A percentile compares a stretch with the other conserved stretches of the same genome.
phyloP scores from a whole-genome alignment of 768 basidiomycete species.

The Rhodotorula babjevae region DNA sequence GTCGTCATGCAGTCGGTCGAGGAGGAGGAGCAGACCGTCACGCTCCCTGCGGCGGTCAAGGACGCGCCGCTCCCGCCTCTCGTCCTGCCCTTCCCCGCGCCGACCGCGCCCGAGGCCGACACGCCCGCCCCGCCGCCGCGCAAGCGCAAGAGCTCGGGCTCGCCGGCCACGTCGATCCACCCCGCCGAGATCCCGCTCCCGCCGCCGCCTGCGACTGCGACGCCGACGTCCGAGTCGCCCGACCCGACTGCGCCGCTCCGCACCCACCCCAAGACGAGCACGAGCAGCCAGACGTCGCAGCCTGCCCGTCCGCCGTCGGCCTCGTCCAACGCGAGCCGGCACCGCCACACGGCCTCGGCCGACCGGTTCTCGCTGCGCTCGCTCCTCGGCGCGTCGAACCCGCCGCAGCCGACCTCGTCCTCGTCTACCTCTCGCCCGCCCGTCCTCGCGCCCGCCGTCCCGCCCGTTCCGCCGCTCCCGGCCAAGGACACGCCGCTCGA shows the following conservation, averaged over 20 bases:
- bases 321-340: slow-evolving; percentile 25
- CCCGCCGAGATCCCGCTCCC: slow-evolving; percentile 1
- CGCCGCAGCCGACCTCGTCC: background rate
- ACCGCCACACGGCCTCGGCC: slow-evolving; percentile 30
- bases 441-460: background rate
- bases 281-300: background rate
- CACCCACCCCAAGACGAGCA: slow-evolving; percentile 16
- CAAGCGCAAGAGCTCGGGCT: slow-evolving; percentile 37
- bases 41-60: background rate
- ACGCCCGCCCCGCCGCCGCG: slow-evolving; percentile 6
- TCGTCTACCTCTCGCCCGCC: too few species aligned
- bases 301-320: slow-evolving; percentile 2
- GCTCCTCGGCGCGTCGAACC: slow-evolving; percentile 33
- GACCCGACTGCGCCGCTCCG: background rate
- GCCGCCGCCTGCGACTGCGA: background rate
- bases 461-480: background rate
- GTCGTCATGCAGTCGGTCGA: slow-evolving; percentile 24
- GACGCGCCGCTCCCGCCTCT: background rate
- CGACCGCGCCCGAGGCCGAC: too few species aligned
- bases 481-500: slow-evolving; percentile 17
- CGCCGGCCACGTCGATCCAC: slow-evolving; percentile 16
- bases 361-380: slow-evolving; percentile 41
- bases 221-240: background rate
- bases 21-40: background rate
- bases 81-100: background rate